Conservation (phyloP, 768 basidiomycete species). For the Epithele typhae region DNA sequence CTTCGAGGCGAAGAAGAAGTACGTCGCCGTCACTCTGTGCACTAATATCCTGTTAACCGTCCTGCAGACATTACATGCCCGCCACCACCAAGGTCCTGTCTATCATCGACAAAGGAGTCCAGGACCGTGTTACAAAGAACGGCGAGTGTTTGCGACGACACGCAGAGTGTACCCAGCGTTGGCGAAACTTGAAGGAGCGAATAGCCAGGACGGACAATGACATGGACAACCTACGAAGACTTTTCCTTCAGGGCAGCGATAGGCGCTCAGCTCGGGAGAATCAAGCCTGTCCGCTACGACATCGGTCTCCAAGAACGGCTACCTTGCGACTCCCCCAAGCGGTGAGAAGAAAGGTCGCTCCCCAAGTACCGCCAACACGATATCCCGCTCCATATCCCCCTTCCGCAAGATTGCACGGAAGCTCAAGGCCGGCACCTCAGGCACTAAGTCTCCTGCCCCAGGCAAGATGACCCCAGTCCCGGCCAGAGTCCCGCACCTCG, state of each 20-base stretch:
- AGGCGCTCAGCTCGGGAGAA: conserved; percentile 56
- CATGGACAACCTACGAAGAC: conserved; percentile 67
- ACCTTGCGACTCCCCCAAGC: conserved; percentile 62
- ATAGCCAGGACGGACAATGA: conserved; percentile 78
- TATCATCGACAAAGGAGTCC: conserved; percentile 92
- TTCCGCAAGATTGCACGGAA: conserved; percentile 74
- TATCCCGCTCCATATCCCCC: conserved; percentile 78
- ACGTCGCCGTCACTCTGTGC: conserved; percentile 18
- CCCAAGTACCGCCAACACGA: conserved; percentile 41
- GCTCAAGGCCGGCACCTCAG: conserved; percentile 47
- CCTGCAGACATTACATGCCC: conserved; percentile 84
- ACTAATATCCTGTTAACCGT: not conserved
- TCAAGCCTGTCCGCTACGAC: conserved; percentile 61
- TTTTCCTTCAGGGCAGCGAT: conserved; percentile 46
- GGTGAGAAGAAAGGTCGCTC: conserved; percentile 36
- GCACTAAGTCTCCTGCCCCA: conserved; percentile 28
- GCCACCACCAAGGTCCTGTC: conserved; percentile 88
- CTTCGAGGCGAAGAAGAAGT: conserved; percentile 89
- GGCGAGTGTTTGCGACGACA: conserved; percentile 90
- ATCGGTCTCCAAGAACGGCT: conserved; percentile 46
- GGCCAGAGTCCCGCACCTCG: conserved; percentile 33
- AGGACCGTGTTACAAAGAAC: conserved; percentile 92
- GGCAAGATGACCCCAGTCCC: conserved; percentile 31
- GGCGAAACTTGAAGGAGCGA: conserved; percentile 75
- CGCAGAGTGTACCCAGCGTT: conserved; percentile 83